These are phyloP conservation scores for Raffaelea deltoideospora DNA, from an alignment of 2,329 filamentous ascomycete species.

Conservation along the genomic window DNA sequence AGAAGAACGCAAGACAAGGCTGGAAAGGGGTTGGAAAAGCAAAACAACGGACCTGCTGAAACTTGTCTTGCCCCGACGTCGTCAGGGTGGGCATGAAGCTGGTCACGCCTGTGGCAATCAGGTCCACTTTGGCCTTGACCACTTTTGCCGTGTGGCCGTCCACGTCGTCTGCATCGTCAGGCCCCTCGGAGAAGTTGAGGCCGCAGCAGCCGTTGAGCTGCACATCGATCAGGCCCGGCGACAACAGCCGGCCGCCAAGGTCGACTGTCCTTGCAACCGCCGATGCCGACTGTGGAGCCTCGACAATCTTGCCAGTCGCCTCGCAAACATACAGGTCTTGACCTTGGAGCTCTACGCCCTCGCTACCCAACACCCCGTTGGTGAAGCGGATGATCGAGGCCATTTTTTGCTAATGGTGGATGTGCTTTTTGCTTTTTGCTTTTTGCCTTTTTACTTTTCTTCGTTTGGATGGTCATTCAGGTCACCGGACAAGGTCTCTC, in stretches of 20 bases:
- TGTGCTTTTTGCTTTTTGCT: not conserved
- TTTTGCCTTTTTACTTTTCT: not conserved
- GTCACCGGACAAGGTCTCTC: no score
- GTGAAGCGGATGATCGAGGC: not conserved
- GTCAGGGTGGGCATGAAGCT: slow-evolving; percentile 73
- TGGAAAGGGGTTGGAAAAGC: no score
- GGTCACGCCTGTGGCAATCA: slow-evolving; percentile 67
- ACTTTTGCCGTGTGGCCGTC: slow-evolving; percentile 53
- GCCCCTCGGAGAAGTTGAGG: slow-evolving; percentile 65
- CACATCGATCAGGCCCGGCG: slow-evolving; percentile 69
- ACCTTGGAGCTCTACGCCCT: no score
- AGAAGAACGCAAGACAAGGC: no score
- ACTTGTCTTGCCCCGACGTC: no score
- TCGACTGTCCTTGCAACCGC: slow-evolving; percentile 21
- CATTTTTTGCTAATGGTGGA: not conserved
- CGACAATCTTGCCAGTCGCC: no score
- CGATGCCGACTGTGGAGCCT: no score
- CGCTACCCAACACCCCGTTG: no score
- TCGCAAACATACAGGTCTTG: no score
- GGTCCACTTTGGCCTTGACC: slow-evolving; percentile 47
- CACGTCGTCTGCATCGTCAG: slow-evolving; percentile 36
- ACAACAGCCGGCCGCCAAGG: slow-evolving; percentile 44
- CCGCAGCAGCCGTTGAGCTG: slow-evolving; percentile 78
- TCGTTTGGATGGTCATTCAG: not conserved
- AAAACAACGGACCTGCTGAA: no score